These are phyloP conservation scores for Chamaenerion angustifolium DNA, from an alignment of 345 rosid genomes.

Conservation along the genomic window DNA sequence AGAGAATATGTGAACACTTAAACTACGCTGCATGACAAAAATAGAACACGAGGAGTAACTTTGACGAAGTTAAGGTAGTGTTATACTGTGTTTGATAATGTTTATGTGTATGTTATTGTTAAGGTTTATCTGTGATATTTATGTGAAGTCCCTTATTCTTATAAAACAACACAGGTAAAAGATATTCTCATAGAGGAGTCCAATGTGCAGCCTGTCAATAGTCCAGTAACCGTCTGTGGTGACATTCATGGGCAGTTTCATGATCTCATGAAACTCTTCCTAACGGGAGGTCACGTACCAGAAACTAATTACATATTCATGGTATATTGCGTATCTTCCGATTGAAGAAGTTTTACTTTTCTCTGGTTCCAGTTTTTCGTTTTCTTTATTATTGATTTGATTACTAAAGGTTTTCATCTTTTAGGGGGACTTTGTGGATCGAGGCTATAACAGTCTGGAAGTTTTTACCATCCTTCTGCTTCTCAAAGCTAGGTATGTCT, in stretches of 20 bases:
- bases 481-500: slow-evolving; percentile 71
- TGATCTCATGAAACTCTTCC: slow-evolving; percentile 94
- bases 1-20: too few relatives aligned
- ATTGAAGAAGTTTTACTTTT: neutral
- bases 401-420: slow-evolving; percentile 2
- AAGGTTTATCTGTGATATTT: neutral
- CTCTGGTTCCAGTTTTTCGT: neutral
- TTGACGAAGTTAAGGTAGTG: too few relatives aligned
- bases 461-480: slow-evolving; percentile 87
- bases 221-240: slow-evolving; percentile 97
- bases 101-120: neutral
- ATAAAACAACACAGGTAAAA: slow-evolving; percentile 40
- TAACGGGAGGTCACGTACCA: slow-evolving; percentile 94
- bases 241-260: slow-evolving; percentile 98
- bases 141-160: too few relatives aligned
- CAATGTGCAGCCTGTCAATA: slow-evolving; percentile 96
- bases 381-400: neutral
- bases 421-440: slow-evolving; percentile 85
- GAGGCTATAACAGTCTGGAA: slow-evolving; percentile 94
- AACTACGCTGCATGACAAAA: too few relatives aligned
- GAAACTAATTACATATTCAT: slow-evolving; percentile 94
- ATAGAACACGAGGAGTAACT: too few relatives aligned
- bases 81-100: too few relatives aligned
- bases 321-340: slow-evolving; percentile 20
- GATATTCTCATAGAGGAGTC: slow-evolving; percentile 94